Conservation (phyloP, 495 filamentous ascomycete species). For the Aspergillus asperescens region DNA sequence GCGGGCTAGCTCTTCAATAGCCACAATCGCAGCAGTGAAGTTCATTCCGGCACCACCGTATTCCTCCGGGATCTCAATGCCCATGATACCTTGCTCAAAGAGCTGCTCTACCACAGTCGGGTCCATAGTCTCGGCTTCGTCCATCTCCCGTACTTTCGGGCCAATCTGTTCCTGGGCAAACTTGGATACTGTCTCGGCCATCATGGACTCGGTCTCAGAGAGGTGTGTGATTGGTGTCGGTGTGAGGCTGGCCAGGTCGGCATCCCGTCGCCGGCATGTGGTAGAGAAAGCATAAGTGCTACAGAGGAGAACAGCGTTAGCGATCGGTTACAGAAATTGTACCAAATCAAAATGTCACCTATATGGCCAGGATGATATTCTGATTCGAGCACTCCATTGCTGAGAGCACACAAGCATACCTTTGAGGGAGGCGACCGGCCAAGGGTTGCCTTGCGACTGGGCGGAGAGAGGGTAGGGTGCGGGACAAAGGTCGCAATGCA, state of each 20-base stretch:
- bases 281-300: conserved; percentile 67
- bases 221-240: conserved; percentile 92
- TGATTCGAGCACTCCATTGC: not conserved
- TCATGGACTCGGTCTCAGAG: conserved; percentile 82
- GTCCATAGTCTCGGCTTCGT: conserved; percentile 95
- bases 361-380: not conserved
- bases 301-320: conserved; percentile 18
- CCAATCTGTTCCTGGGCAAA: conserved; percentile 84
- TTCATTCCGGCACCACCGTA: conserved; percentile 97
- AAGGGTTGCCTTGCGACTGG: conserved; percentile 40
- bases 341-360: not conserved
- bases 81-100: conserved; percentile 97
- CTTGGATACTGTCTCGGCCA: conserved; percentile 85
- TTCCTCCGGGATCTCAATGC: conserved; percentile 94
- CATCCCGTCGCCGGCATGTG: conserved; percentile 53
- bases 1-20: conserved; percentile 92
- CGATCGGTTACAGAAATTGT: not conserved
- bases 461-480: conserved; percentile 46
- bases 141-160: conserved; percentile 95
- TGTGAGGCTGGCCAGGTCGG: conserved; percentile 63
- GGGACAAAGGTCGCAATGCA: conserved; percentile 62
- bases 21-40: conserved; percentile 92
- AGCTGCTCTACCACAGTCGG: conserved; percentile 78
- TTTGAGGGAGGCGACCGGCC: conserved; percentile 40
- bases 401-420: conserved; percentile 23